Base-by-base conservation (phyloP, 441 rosid genomes). In the Jatropha podagrica region DNA sequence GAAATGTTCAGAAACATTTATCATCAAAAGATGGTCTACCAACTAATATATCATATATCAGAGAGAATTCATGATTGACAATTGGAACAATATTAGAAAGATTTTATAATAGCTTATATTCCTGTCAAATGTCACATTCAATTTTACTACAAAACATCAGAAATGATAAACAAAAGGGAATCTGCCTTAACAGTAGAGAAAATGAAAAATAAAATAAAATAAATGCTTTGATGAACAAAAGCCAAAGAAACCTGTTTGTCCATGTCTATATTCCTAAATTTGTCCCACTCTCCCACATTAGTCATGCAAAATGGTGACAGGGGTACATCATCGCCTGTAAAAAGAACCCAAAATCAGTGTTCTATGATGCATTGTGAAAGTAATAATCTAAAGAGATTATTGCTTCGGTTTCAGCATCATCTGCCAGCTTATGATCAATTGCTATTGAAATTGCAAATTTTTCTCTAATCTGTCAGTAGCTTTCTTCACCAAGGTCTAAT, bases 201-300 rank as follows among this genome's bases (percentile, higher is more conserved):
- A 13, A 13, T 72, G 41, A 27, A 80, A 65, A 72, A n/a, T 66
- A 48, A 23, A 80, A 65, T 72, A n/a, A 54, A 18, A 18, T 13
- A 58, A 76, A 74, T 65, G 67, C 27, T 72, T 72, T 71, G 51
- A 26, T 71, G 41, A 77, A 61, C n/a, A 64, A 74, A 73, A 67
- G 73, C 75, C 41, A 78, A 71, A 76, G 67, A 58, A 32, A 90
- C 98, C 97, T 94, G 95, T 82, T 90, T 91, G 85, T 94, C 97
- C 97, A 94, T 94, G 86, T 94, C 97, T 81, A 94, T 90, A 80
- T 74, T 90, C 88, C 95, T 88, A 78, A 93, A 84, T 59, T 82
- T 91, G 83, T 93, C 99, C 99, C 97, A 95, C 78, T 91, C 99
- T 73, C 78, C 90, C 79, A 82, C 77, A 77, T 84, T 88, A 68